Base-by-base conservation (phyloP, 768 basidiomycete species). In the Rhizopogon vesiculosus region DNA sequence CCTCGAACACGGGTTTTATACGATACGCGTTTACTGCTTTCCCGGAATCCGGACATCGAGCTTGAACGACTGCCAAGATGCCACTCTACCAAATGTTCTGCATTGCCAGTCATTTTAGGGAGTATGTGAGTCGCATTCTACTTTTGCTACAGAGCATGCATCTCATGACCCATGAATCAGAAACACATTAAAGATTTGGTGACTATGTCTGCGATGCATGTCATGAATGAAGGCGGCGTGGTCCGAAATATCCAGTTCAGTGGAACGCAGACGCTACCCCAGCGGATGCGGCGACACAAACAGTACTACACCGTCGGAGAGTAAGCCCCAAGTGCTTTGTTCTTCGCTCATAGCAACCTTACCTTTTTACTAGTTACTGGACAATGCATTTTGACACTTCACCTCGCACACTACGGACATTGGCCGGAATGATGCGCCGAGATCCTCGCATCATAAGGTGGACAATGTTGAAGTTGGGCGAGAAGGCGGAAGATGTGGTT, bases 381-480 rank as follows among this genome's bases (percentile, higher is more conserved):
- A 86, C 88, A 4, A 81, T 96, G 76, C 82, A 91, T 66, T 96
- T 94, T 68, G 93, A 96, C 75, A 83, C 90, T 3, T 87, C 88
- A 8, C 93, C 93, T 10, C 75, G 76, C 40, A 85, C 83, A 0
- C 75, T 95, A 48, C 74, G 76, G 6, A 74, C 79, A 1, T 75
- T 96, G n/a, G 83, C 84, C 61, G 70, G 74, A 8, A 76, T 87
- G 54, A 79, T 95, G 69, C 83, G 87, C 7, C 77, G 78, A 51
- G 93, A 96, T 64, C 91, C 91, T 10, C 82, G 87, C 33, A 90
- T 96, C 13, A 74, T 96, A 53, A 81, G 91, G 18, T 89, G 87
- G 83, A 91, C 89, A 7, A 80, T 88, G 45, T 71, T 93, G 35
- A 93, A 91, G 63, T 70, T 90, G 50, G 93, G 87, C 9, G 82